Evolutionary conservation across 768 basidiomycete genomes (phyloP).

Genomic region (Boletus rubroflammeus): DNA sequence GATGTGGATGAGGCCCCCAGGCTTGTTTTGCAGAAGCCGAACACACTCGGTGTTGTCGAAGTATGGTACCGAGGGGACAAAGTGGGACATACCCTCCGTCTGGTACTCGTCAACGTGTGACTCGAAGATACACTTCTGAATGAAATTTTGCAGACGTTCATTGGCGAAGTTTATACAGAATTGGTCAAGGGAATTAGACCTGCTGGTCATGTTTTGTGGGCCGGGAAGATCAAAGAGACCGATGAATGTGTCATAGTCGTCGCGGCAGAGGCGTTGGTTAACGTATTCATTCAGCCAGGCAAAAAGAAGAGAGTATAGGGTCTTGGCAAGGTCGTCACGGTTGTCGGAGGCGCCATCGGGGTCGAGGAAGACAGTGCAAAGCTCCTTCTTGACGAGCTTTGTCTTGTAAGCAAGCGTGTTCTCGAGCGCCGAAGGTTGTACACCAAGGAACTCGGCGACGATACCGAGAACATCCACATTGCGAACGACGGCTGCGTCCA

Average conservation of each 20-base stretch:
- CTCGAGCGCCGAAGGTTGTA: conserved; percentile 69
- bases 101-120: conserved; percentile 78
- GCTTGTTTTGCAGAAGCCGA: conserved; percentile 77
- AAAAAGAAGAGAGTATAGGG: conserved; percentile 90
- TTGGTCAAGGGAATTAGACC: conserved; percentile 91
- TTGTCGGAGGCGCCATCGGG: conserved; percentile 91
- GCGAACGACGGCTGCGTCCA: conserved; percentile 89
- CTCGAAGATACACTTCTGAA: conserved; percentile 79
- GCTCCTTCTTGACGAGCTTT: conserved; percentile 89
- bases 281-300: conserved; percentile 96
- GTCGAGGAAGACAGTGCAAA: conserved; percentile 96
- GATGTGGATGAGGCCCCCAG: conserved; percentile 92
- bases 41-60: conserved; percentile 92
- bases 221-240: conserved; percentile 94
- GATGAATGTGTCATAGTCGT: conserved; percentile 90
- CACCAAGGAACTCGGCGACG: conserved; percentile 89
- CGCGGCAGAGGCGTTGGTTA: conserved; percentile 91
- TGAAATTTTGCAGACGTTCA: conserved; percentile 83
- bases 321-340: conserved; percentile 90
- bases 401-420: conserved; percentile 85
- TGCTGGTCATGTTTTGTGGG: conserved; percentile 82
- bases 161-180: conserved; percentile 97
- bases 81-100: conserved; percentile 70
- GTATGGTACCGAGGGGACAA: conserved; percentile 69
- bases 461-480: conserved; percentile 80